Evolutionary conservation across 2,329 filamentous ascomycete species (phyloP).

Genomic region (Lasiodiplodia gonubiensis): DNA sequence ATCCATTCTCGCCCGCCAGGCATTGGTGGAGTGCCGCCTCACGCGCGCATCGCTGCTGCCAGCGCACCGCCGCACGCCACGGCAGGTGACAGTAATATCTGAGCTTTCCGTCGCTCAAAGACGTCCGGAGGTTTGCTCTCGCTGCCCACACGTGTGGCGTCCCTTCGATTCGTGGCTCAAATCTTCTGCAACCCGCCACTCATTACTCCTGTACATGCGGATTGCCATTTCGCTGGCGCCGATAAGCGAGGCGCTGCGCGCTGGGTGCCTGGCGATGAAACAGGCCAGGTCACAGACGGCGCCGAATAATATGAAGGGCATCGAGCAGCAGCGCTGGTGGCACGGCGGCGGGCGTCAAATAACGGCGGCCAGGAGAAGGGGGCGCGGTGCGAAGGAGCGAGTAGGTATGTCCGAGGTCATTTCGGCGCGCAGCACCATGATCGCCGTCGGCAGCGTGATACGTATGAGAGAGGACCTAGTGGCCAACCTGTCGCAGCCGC

Average conservation of each 20-base stretch:
- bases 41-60: conserved; percentile 6
- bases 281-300: conserved; percentile 22
- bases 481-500: background rate
- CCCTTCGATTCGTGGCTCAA: too few species aligned
- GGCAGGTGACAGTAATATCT: background rate
- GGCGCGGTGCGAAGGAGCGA: conserved; percentile 19
- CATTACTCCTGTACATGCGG: background rate
- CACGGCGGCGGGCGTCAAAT: conserved; percentile 15
- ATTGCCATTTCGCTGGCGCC: conserved; percentile 13
- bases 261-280: conserved; percentile 29
- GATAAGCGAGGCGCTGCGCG: conserved; percentile 26
- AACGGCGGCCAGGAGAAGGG: conserved; percentile 22
- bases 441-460: conserved; percentile 6
- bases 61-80: conserved; percentile 4
- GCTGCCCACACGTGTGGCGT: background rate
- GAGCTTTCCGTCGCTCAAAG: too few species aligned
- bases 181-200: background rate
- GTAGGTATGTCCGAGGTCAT: conserved; percentile 21
- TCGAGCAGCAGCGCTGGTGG: conserved; percentile 5
- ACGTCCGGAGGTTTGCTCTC: too few species aligned
- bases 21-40: conserved; percentile 8
- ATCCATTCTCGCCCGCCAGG: conserved; percentile 10
- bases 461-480: background rate
- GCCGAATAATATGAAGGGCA: conserved; percentile 8
- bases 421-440: conserved; percentile 23